Evolutionary conservation across 2,329 filamentous ascomycete genomes (phyloP).

Genomic region (Drechslerella coelobrocha): DNA sequence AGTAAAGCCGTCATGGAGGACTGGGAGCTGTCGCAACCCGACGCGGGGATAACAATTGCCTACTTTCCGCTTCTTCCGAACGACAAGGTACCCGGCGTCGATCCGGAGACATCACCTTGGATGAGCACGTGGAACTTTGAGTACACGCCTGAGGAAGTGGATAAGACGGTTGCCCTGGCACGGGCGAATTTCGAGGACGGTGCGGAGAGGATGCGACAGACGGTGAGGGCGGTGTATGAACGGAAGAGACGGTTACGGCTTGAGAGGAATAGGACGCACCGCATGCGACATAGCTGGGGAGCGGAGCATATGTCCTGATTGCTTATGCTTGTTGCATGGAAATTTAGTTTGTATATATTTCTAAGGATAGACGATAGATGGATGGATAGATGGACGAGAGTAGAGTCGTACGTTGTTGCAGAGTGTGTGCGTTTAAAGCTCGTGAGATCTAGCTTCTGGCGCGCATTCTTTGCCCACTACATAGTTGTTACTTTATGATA

Average conservation of each 20-base stretch:
- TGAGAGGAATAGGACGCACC: constrained; percentile 25
- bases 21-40: constrained; percentile 74
- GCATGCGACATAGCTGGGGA: constrained; percentile 8
- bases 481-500: too few relatives aligned
- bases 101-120: constrained; percentile 82
- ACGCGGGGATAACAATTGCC: constrained; percentile 85
- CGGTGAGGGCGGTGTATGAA: constrained; percentile 88
- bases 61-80: constrained; percentile 92
- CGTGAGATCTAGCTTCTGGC: too few relatives aligned
- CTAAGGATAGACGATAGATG: constrained; percentile 1
- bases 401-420: too few relatives aligned
- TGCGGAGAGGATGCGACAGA: constrained; percentile 75
- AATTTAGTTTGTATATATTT: constrained; percentile 6
- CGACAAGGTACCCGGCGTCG: constrained; percentile 77
- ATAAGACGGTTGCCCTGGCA: constrained; percentile 80
- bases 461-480: too few relatives aligned
- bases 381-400: background rate
- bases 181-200: constrained; percentile 87
- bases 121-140: constrained; percentile 96
- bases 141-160: constrained; percentile 88
- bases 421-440: too few relatives aligned
- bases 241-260: constrained; percentile 70
- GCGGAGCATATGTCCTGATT: constrained; percentile 45
- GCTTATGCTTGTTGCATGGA: background rate
- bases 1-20: constrained; percentile 68